Evolutionary conservation across 371 early-diverging fungal genomes (phyloP), one percentile per base, ranked within the genome.

Genomic region (Chytridium lagenaria): DNA sequence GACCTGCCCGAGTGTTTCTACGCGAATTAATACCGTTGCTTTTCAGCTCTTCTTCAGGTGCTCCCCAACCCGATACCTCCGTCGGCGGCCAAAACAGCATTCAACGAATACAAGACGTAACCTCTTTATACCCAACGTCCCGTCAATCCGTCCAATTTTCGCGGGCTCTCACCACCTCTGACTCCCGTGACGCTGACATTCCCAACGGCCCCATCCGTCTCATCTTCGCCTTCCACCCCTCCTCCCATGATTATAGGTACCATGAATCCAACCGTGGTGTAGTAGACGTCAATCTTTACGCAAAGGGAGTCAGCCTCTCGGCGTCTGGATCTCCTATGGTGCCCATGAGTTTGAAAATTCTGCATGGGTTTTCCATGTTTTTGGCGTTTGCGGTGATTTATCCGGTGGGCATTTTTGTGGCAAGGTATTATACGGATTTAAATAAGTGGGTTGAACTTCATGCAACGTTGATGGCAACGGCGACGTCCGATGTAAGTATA

Each of bases 391-490:
- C 68, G 19, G 69, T 79, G 49, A 37, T 79, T 33, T 80, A 74
- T 69, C 83, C 83, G 1, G 38, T 77, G n/a, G 83, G 81, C n/a
- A 79, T 83, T n/a, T 79, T 72, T 66, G 71, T 83, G 23, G 79
- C 79, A 0, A 19, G 83, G 40, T 81, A 72, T 64, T 67, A 77
- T 31, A 51, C 65, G 10, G 65, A 71, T 23, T 22, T 75, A 68
- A 68, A 65, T 15, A 69, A 50, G 12, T 78, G 79, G 78, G 55
- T 83, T 0, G 44, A 63, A 1, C 50, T 78, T 10, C 83, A 83
- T 70, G 64, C 57, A 37, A 55, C 74, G 26, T 55, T 80, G 1
- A 77, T 83, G 76, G 50, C 74, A 28, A 64, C 66, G 12, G 78
- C 79, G 2, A 74, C 79, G 0, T 71, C 77, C 19, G 77, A 79